Conservation (phyloP, 305 asterid genomes). For the Fraxinus ornus region DNA sequence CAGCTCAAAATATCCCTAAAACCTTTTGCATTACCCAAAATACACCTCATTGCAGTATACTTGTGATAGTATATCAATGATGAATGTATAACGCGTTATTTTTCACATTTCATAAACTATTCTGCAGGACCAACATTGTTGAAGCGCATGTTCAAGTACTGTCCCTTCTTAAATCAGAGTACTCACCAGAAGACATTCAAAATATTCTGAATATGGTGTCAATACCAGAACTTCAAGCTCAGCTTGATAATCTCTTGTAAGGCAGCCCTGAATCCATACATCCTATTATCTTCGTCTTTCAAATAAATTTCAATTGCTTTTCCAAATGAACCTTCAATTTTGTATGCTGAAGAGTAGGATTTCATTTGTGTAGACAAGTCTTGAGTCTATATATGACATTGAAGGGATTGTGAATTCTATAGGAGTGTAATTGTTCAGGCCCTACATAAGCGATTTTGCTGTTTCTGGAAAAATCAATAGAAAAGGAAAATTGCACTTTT, state of each 20-base stretch:
- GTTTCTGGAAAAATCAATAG: background rate
- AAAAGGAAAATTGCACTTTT: background rate
- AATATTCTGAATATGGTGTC: conserved; percentile 53
- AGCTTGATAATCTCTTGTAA: conserved; percentile 72
- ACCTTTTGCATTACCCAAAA: background rate
- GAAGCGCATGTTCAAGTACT: conserved; percentile 87
- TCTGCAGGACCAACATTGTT: conserved; percentile 79
- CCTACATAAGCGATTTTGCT: background rate
- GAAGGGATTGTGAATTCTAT: background rate
- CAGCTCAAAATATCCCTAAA: background rate
- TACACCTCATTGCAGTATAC: background rate
- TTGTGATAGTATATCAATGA: background rate
- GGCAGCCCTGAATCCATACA: background rate
- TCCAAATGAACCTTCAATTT: background rate
- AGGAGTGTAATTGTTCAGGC: background rate
- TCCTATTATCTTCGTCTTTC: background rate
- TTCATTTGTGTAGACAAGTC: background rate
- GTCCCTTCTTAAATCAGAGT: conserved; percentile 71
- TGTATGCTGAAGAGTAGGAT: background rate
- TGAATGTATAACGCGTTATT: conserved; percentile 7
- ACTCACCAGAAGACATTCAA: conserved; percentile 62
- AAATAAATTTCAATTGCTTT: background rate
- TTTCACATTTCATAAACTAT: background rate
- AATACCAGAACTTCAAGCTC: conserved; percentile 62
- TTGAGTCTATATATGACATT: background rate